Conservation (phyloP, 2,329 filamentous ascomycete species). For the Cercospora zeae-maydis region DNA sequence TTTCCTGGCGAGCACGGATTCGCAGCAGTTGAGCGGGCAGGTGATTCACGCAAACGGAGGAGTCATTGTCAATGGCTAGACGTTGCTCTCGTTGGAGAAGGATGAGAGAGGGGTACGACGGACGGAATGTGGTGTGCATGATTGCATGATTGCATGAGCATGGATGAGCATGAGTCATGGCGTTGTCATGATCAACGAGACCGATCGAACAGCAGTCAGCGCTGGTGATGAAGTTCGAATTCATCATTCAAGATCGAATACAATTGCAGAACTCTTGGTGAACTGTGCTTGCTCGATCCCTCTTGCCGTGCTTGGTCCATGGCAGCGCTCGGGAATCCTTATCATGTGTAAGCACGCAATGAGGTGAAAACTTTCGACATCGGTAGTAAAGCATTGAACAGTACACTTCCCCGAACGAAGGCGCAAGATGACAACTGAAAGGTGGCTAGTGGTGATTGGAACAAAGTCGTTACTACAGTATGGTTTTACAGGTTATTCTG, state of each 20-base stretch:
- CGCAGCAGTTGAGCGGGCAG: slow-evolving; percentile 71
- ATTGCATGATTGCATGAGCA: not conserved
- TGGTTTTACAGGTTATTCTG: slow-evolving; percentile 2
- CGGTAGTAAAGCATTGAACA: not conserved
- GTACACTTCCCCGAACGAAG: no score
- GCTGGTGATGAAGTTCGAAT: not conserved
- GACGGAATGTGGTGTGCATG: not conserved
- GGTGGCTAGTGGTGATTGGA: not conserved
- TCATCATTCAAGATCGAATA: not conserved
- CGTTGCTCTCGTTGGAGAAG: not conserved
- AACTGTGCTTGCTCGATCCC: not conserved
- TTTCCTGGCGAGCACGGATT: slow-evolving; percentile 72
- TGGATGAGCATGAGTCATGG: not conserved
- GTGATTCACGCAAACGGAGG: slow-evolving; percentile 63
- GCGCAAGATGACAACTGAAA: no score
- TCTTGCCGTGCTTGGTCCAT: not conserved
- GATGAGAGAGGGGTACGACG: not conserved
- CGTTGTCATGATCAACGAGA: not conserved
- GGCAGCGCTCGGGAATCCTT: not conserved
- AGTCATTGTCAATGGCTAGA: slow-evolving; percentile 49
- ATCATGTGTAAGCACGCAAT: not conserved
- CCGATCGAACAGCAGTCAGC: not conserved
- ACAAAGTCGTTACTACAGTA: slow-evolving; percentile 2
- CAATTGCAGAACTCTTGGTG: not conserved
- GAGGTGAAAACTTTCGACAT: not conserved